Base-by-base conservation (phyloP, 345 rosid genomes). In the Limnanthes douglasii region DNA sequence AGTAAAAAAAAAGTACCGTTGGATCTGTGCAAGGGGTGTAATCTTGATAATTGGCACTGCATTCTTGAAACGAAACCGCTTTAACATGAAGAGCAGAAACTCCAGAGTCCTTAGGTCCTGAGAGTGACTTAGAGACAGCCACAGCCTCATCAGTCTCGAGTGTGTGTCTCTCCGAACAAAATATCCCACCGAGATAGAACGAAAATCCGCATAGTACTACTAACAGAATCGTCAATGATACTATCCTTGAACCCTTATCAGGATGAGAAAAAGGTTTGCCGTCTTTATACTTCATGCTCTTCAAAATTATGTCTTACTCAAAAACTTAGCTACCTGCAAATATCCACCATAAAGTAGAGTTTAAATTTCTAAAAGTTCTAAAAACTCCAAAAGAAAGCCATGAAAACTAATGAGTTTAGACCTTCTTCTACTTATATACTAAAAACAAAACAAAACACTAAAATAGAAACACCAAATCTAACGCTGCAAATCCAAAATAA, bases 1-100 rank as follows among this genome's bases (percentile, higher is more conserved):
- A 8, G 1, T 15, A n/a, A 17, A 18, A 3, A 7, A 16, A 41
- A 19, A 11, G 1, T 67, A 84, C 98, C 93, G 48, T 77, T 41
- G 98, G 98, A 72, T 90, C 94, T 0, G 98, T 90, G 73, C 98
- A 90, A 0, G 98, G 95, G 41, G 98, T 90, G 75, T 79, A 77
- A 51, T 90, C 98, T 56, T 90, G 98, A 51, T 58, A 84, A 43
- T 75, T 72, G 18, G 43, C 56, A 56, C 80, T 69, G 72, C 98
- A 90, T 61, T 84, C 86, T 0, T 78, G 66, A 50, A 90, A 90
- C 39, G 67, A 41, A 34, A 62, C 46, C 14, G 75, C 39, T 42
- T 78, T 78, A 37, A 59, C 56, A 43, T 78, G 75, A 23, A 63
- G 72, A 39, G 94, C 63, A 27, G 54, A 34, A 24, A 43, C 70